Conservation (phyloP, 179 eudicot species). For the Silene coronaria region DNA sequence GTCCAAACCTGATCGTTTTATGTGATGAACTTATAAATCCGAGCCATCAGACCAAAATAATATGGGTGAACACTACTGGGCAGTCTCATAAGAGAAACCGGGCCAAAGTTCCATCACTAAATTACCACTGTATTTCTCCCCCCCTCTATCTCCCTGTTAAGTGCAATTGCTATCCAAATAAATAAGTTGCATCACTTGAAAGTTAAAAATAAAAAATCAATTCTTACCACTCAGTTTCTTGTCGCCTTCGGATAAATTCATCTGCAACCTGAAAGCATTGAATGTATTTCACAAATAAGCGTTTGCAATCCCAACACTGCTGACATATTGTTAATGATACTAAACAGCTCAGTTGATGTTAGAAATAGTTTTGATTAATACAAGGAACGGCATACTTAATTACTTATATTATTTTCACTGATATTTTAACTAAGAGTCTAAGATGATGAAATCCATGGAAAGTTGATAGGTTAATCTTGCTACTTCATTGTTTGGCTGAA, state of each 20-base stretch:
- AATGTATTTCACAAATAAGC: slow-evolving; percentile 1
- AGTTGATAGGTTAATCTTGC: background rate
- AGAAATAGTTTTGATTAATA: too few species aligned
- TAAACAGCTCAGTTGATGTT: background rate
- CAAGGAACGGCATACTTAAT: background rate
- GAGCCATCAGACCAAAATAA: background rate
- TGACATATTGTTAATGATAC: background rate
- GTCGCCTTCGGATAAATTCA: slow-evolving; percentile 70
- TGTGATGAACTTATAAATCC: background rate
- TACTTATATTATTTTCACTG: background rate
- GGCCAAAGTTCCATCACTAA: background rate
- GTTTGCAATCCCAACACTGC: background rate
- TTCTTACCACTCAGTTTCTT: slow-evolving; percentile 95
- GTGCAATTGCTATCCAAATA: background rate
- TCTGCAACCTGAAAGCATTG: slow-evolving; percentile 69
- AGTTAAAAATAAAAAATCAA: background rate
- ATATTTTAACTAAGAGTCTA: background rate
- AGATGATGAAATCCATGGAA: background rate
- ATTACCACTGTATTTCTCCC: too few species aligned
- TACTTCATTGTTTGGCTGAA: background rate
- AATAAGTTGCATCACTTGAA: background rate
- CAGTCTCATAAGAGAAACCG: background rate
- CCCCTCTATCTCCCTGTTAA: background rate
- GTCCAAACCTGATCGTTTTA: too few species aligned
- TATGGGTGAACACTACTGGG: background rate